Conservation (phyloP, 495 filamentous ascomycete genomes). For the Xylaria bambusicola region DNA sequence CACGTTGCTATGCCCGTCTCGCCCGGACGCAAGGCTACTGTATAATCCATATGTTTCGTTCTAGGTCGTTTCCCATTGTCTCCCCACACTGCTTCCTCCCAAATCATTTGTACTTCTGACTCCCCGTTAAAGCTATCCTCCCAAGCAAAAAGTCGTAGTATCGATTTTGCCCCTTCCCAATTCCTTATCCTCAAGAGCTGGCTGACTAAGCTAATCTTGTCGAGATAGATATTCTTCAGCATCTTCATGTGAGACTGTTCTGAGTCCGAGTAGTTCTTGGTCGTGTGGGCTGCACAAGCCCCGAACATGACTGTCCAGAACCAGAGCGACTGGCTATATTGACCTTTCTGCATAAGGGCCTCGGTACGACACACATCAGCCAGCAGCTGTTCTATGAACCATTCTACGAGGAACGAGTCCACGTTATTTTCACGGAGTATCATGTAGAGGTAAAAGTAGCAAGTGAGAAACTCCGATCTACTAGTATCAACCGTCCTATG, state of each 20-base stretch:
- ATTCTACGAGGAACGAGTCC: slow-evolving; percentile 34
- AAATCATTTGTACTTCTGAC: slow-evolving; percentile 30
- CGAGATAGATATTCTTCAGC: slow-evolving; percentile 27
- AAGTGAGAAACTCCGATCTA: slow-evolving; percentile 35
- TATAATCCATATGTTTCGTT: slow-evolving; percentile 7
- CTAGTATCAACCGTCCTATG: slow-evolving; percentile 31
- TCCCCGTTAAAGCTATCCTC: slow-evolving; percentile 34
- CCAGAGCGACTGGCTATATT: slow-evolving; percentile 35
- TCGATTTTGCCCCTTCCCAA: slow-evolving; percentile 33
- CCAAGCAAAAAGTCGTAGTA: slow-evolving; percentile 34
- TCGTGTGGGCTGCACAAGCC: slow-evolving; percentile 29
- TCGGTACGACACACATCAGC: slow-evolving; percentile 34
- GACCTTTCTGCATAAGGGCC: slow-evolving; percentile 28
- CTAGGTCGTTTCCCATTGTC: slow-evolving; percentile 17
- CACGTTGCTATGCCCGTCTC: slow-evolving; percentile 4
- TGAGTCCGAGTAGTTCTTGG: slow-evolving; percentile 24
- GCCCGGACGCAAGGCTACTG: slow-evolving; percentile 6
- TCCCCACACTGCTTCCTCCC: slow-evolving; percentile 33
- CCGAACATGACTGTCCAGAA: slow-evolving; percentile 39
- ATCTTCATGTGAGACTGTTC: slow-evolving; percentile 30
- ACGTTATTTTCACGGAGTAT: slow-evolving; percentile 31
- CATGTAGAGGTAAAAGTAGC: slow-evolving; percentile 39
- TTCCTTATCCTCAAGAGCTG: slow-evolving; percentile 27
- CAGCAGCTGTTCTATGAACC: slow-evolving; percentile 38
- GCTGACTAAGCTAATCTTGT: slow-evolving; percentile 29